These are phyloP conservation scores for Eragrostis nindensis DNA, from an alignment of 176 grass and related monocot genomes.

Conservation along the genomic window DNA sequence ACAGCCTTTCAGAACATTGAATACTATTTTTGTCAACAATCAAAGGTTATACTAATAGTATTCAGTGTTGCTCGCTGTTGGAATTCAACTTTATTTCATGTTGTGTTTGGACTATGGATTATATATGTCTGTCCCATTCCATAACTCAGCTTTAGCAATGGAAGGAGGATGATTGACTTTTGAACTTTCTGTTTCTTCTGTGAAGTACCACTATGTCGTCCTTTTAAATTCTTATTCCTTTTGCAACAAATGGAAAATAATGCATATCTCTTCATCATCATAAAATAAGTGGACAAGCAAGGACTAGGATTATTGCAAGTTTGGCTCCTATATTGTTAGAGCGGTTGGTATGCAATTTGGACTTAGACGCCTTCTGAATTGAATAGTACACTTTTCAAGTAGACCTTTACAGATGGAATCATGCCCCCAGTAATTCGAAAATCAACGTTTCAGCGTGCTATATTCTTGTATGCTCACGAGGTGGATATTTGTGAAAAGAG, in stretches of 20 bases:
- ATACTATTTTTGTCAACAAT: too few relatives aligned
- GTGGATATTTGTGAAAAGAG: too few relatives aligned
- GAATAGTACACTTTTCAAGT: background rate
- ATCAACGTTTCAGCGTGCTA: background rate
- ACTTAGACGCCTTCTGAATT: background rate
- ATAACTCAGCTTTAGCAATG: background rate
- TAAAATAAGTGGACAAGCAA: background rate
- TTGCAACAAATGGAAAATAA: background rate
- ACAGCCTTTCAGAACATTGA: background rate
- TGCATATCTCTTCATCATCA: background rate
- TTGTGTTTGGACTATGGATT: slow-evolving; percentile 2
- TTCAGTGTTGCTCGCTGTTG: background rate
- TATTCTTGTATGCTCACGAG: too few relatives aligned
- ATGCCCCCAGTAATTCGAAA: background rate
- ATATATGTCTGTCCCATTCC: background rate
- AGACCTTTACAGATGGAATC: background rate
- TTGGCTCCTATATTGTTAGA: slow-evolving; percentile 1
- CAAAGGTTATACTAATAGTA: too few relatives aligned
- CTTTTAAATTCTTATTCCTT: background rate
- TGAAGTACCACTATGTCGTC: background rate
- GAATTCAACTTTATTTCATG: background rate
- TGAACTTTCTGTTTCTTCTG: background rate
- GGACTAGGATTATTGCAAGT: background rate
- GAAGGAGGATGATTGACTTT: background rate
- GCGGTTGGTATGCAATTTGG: background rate